Base-by-base conservation (phyloP, 192 early-diverging fungal genomes). In the Backusella macrospora region DNA sequence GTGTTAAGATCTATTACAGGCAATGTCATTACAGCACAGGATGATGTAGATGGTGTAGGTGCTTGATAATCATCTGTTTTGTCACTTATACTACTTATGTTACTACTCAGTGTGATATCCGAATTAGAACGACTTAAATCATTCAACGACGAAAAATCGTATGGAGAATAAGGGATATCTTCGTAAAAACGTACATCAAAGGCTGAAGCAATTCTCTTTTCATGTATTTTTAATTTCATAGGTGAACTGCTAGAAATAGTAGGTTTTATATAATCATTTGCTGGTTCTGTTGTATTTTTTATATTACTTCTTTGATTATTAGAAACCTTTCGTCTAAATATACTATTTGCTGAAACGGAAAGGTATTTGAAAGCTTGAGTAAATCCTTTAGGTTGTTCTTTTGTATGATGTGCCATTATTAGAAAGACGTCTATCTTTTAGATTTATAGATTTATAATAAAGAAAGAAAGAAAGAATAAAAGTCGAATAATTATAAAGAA, bases 71-170 rank as follows among this genome's bases (percentile, higher is more conserved):
- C 52, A 59, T 59, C 52, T 59, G 52, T 59, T 59, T 23, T 59
- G 15, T 46, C n/a, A 26, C n/a, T 15, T 39, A 39, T 66, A 5
- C 38, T 38, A 10, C n/a, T 43, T 18, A 42, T 40, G 15, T 16
- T 66, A 43, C 65, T 66, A 18, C 65, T 66, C 12, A 66, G 16
- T 12, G 65, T 66, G 18, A 66, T 66, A 66, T 66, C 40, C 12
- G 65, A 66, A 43, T 38, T 43, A 16, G 65, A 43, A 43, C 65
- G 34, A 26, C 65, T 66, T 42, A 40, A 68, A 68, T 47, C 43
- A 45, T 68, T 45, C 47, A 42, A 68, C 21, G 65, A 66, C 3
- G 65, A 66, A 13, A 39, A 18, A 39, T 68, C 67, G n/a, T 68
- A 26, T 68, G 45, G 52, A 1, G 52, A 59, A 59, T 59, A 59